Percentiles rank a stretch among this genome's conserved stretches.
These are phyloP conservation scores for Cercospora sesami DNA, from an alignment of 2,329 filamentous ascomycete species.

Conservation along the genomic window DNA sequence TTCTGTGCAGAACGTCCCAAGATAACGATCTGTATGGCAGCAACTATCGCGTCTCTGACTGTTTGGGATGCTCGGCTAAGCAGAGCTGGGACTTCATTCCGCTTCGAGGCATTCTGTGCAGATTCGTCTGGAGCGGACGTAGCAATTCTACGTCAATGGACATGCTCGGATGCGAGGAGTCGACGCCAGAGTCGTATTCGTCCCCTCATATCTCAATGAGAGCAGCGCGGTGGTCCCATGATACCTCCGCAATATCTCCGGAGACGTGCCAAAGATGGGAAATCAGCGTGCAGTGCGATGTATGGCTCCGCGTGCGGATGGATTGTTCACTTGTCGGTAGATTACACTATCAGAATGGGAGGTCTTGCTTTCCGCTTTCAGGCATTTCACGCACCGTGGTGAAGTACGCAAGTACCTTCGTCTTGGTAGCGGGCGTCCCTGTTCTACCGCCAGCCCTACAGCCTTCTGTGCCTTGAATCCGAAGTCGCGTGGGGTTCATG, in stretches of 20 bases:
- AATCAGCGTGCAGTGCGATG: background rate
- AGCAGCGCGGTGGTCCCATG: background rate
- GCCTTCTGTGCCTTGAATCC: background rate
- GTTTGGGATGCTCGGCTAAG: background rate
- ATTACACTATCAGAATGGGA: background rate
- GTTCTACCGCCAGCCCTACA: background rate
- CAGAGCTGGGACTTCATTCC: slow-evolving; percentile 1
- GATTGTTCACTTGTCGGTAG: background rate
- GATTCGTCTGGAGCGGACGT: background rate
- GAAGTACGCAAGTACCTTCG: background rate
- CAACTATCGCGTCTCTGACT: background rate
- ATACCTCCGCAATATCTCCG: slow-evolving; percentile 6
- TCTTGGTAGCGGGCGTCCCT: background rate
- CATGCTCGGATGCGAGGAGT: background rate
- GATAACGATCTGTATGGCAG: background rate
- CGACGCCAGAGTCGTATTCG: background rate
- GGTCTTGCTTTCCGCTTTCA: background rate
- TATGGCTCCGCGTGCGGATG: background rate
- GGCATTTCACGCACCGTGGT: background rate
- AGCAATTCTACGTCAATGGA: background rate
- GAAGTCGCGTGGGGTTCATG: background rate
- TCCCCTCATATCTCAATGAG: background rate
- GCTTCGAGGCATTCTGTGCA: background rate
- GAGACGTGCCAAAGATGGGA: background rate
- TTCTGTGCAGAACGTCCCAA: background rate